Percentiles rank a stretch among this genome's conserved stretches.
These are phyloP conservation scores for Teunomyces stri DNA, from an alignment of 805 yeast species.

Conservation along the genomic window DNA sequence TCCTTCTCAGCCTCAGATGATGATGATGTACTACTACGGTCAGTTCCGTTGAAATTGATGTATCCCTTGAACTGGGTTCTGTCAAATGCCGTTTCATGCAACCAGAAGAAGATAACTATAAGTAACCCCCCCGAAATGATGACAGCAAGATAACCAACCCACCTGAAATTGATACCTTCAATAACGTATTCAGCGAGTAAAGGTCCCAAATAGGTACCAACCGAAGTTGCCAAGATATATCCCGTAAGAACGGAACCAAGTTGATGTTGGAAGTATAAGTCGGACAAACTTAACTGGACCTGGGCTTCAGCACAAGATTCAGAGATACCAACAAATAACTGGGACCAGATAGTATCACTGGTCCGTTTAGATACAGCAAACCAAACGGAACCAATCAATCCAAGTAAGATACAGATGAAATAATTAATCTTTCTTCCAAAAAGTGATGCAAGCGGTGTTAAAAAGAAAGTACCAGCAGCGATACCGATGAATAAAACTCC, in stretches of 20 bases:
- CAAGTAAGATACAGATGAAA: conserved; percentile 56
- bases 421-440: conserved; percentile 69
- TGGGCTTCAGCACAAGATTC: conserved; percentile 78
- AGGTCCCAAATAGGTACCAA: conserved; percentile 80
- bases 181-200: conserved; percentile 73
- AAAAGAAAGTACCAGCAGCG: conserved; percentile 59
- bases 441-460: conserved; percentile 66
- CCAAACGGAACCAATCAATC: conserved; percentile 69
- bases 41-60: neutral
- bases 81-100: conserved; percentile 73
- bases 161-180: conserved; percentile 59
- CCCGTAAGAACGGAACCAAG: conserved; percentile 69
- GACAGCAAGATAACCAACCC: conserved; percentile 78
- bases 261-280: conserved; percentile 76
- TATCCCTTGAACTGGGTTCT: conserved; percentile 29
- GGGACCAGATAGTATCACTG: conserved; percentile 71
- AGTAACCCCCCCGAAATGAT: conserved; percentile 42
- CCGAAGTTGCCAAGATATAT: conserved; percentile 71
- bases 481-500: conserved; percentile 73
- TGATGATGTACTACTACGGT: neutral
- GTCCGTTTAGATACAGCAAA: conserved; percentile 56
- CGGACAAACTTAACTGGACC: conserved; percentile 66
- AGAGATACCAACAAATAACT: conserved; percentile 73
- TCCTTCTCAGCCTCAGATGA: conserved; percentile 3
- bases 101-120: conserved; percentile 51